These are phyloP conservation scores for Termitomyces bulborhizus DNA, from an alignment of 768 basidiomycete species.

Conservation along the genomic window DNA sequence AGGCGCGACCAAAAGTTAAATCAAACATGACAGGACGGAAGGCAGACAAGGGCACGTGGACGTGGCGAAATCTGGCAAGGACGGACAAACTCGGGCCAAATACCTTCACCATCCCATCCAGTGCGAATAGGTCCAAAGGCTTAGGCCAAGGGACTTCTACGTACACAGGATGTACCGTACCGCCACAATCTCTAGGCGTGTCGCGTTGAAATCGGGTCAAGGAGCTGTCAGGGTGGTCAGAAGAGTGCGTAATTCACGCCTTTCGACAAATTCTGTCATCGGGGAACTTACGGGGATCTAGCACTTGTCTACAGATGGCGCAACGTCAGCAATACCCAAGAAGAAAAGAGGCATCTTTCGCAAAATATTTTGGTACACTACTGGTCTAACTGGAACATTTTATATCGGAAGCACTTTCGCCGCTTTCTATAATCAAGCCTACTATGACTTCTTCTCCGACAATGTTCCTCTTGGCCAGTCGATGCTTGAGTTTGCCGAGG, in stretches of 20 bases:
- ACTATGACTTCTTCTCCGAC: constrained; percentile 83
- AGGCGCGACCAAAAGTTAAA: too few relatives aligned
- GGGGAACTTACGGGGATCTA: constrained; percentile 18
- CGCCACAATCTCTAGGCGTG: constrained; percentile 49
- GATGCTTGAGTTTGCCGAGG: constrained; percentile 79
- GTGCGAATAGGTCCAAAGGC: constrained; percentile 6
- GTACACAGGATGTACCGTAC: constrained; percentile 47
- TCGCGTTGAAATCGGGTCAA: constrained; percentile 37
- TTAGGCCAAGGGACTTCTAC: constrained; percentile 16
- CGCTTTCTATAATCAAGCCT: constrained; percentile 69
- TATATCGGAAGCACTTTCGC: constrained; percentile 78
- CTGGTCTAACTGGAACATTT: constrained; percentile 66
- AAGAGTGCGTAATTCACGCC: constrained; percentile 40
- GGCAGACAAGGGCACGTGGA: constrained; percentile 9
- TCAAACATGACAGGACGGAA: too few relatives aligned
- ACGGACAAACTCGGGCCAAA: constrained; percentile 35
- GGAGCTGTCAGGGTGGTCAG: constrained; percentile 45
- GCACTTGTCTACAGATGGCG: constrained; percentile 60
- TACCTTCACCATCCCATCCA: constrained; percentile 11
- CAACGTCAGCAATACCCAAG: constrained; percentile 28
- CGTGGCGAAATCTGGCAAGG: neutral
- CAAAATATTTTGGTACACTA: constrained; percentile 59
- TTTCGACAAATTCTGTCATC: constrained; percentile 2
- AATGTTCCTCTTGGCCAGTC: constrained; percentile 72
- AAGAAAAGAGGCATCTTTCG: constrained; percentile 53